Base-by-base conservation (phyloP, 1,139 yeast species). In the Saccharomyces hybrid region DNA sequence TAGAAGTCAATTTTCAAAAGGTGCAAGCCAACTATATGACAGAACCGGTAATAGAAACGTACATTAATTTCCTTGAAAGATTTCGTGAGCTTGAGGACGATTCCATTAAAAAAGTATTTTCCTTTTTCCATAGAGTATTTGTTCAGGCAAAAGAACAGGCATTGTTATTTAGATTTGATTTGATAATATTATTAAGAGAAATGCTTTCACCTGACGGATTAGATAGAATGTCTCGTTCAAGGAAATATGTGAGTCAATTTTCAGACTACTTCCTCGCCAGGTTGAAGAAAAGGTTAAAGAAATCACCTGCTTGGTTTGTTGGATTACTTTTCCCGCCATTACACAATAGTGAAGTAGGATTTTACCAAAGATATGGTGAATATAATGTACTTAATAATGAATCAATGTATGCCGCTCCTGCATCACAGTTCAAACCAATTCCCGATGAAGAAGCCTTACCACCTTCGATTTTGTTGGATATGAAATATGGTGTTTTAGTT, bases 161-260 rank as follows among this genome's bases (percentile, higher is more conserved):
- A n/a, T 78, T 83, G 11, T 73, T 91, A 46, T 86, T 78, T 64
- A 76, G 97, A 50, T 70, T 93, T 42, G 97, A 93, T 67, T 82
- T 93, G 63, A 80, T 93, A 70, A 67, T 75, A n/a, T 66, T 78
- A 1, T 64, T 85, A 1, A 77, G 79, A 56, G 74, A 76, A 46
- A 73, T 83, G 68, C 62, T 78, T 1, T 66, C 75, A 16, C 70
- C 72, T 13, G 64, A 65, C 48, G 75, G 75, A 9, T 53, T 73
- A 11, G 58, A 63, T 2, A 70, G 68, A 50, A 59, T 64, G 7
- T 61, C 76, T 1, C 62, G 62, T 28, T 74, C 81, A 4, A 74
- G 88, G 55, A 73, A 70, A 25, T 89, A 84, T 57, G 79, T 87
- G 7, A 85, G 83, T 49, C 81, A 82, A 50, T 85, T 93, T 63